Base-by-base conservation (phyloP, 2,329 filamentous ascomycete species). In the Ceratocystis cacaofunesta region DNA sequence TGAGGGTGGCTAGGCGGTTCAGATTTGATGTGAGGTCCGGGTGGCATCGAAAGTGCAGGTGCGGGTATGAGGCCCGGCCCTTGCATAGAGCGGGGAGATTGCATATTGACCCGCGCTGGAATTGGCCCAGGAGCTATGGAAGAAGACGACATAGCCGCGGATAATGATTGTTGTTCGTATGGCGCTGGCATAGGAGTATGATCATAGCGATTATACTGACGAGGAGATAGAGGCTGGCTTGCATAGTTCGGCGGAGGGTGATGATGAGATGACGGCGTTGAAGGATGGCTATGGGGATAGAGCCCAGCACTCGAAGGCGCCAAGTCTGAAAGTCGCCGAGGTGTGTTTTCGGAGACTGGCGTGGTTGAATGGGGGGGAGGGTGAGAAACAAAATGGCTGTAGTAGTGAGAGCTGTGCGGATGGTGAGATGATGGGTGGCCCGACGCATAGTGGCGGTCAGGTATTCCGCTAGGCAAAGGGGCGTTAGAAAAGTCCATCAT, bases 401-500 rank as follows among this genome's bases (percentile, higher is more conserved):
- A 62, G 6, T 62, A 43, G 8, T 50, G 17, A 17, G 30, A 43
- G 17, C 48, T 44, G 15, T 62, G 58, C 10, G 43, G 7, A 12
- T 52, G 58, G 19, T 62, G 30, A 12, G 58, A 12, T 28, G 44
- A 12, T 12, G 58, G 64, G n/a, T 65, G 64, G 2, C 43, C 30
- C 22, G 50, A 19, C 28, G 61, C 48, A 25, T 50, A 57, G 44
- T 63, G 61, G 10, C 61, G 65, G 32, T 66, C 55, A 17, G 61
- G 22, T 44, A 28, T 15, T 5, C 17, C 50, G 32, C 61, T 17
- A 22, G 60, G 61, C 15, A 63, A 41, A 15, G 65, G 61, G 36
- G 65, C 41, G 50, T 43, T 63, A 6, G 65, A 63, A 44, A 63
- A 66, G 25, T 52, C 52, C 44, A 64, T 64, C 65, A 66, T 66